These are phyloP conservation scores for Phytophthora pseudosyringae DNA, from an alignment of 352 stramenopile genomes.

Conservation along the genomic window DNA sequence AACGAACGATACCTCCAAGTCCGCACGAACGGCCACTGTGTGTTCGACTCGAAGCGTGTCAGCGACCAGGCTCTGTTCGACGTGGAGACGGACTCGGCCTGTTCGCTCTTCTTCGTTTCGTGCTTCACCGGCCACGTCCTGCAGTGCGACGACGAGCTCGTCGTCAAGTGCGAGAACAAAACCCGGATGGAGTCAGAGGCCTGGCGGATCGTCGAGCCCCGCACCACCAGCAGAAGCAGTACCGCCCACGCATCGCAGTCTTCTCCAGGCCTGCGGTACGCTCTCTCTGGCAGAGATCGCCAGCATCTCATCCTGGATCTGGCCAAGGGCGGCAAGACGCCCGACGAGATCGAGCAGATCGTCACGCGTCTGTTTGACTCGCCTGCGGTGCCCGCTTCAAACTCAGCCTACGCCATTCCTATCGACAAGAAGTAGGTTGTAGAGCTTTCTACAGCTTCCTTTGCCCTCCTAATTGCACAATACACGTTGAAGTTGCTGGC, in stretches of 20 bases:
- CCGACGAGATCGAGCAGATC: conserved; percentile 27
- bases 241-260: background rate
- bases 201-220: conserved; percentile 22
- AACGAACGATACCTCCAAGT: conserved; percentile 28
- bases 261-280: background rate
- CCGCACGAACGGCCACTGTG: conserved; percentile 17
- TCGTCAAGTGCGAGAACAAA: conserved; percentile 13
- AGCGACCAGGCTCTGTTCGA: conserved; percentile 14
- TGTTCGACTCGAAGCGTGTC: conserved; percentile 23
- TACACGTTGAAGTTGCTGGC: conserved; percentile 7
- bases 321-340: conserved; percentile 15
- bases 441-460: background rate
- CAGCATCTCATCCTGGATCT: conserved; percentile 26
- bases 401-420: background rate
- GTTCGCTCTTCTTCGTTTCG: conserved; percentile 26
- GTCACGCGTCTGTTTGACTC: conserved; percentile 24
- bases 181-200: conserved; percentile 11
- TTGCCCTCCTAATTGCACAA: background rate
- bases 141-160: conserved; percentile 9
- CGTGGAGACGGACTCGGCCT: conserved; percentile 19
- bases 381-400: background rate
- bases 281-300: conserved; percentile 6
- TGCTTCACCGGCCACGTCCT: conserved; percentile 21
- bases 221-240: background rate
- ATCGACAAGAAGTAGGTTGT: conserved; percentile 9